Percentiles rank a stretch among this genome's conserved stretches.
phyloP scores from a whole-genome alignment of 208 protist species.

The Trypanosomatidae sp. region DNA sequence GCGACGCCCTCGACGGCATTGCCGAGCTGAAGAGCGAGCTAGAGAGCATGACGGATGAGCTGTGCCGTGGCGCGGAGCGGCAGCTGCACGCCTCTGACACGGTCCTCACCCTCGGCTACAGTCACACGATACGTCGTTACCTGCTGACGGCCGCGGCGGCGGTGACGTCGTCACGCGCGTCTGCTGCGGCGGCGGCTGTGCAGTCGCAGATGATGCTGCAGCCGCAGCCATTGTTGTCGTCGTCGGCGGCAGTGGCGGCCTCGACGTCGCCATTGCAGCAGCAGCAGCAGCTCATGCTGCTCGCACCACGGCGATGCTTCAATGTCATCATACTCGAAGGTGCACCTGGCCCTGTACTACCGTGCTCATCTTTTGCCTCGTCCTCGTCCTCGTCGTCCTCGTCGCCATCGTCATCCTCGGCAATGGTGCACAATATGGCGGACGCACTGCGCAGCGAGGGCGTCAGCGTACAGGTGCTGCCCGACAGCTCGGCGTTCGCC shows the following conservation, averaged over 20 bases:
- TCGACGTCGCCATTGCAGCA: too few relatives aligned
- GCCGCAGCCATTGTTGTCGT: too few relatives aligned
- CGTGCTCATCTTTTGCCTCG: not conserved
- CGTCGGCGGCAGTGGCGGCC: too few relatives aligned
- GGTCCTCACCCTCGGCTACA: constrained; percentile 67
- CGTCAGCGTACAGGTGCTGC: constrained; percentile 88
- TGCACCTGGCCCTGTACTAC: constrained; percentile 23
- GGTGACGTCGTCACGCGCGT: constrained; percentile 7
- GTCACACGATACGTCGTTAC: constrained; percentile 49
- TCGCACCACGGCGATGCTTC: too few relatives aligned
- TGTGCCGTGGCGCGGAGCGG: constrained; percentile 38
- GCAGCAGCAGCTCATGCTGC: too few relatives aligned
- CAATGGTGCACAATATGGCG: constrained; percentile 57
- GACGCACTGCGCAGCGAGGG: constrained; percentile 32
- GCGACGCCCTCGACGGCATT: constrained; percentile 37
- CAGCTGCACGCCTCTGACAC: constrained; percentile 68
- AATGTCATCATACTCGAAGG: constrained; percentile 92
- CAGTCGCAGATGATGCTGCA: too few relatives aligned
- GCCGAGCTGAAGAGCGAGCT: constrained; percentile 43
- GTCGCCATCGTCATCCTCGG: too few relatives aligned
- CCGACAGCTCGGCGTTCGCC: constrained; percentile 93
- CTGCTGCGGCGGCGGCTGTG: too few relatives aligned
- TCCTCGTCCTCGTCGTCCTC: not conserved
- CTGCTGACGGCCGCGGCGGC: constrained; percentile 22
- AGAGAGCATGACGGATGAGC: constrained; percentile 55